Conservation (phyloP, 768 basidiomycete species). For the Collybia sp. region DNA sequence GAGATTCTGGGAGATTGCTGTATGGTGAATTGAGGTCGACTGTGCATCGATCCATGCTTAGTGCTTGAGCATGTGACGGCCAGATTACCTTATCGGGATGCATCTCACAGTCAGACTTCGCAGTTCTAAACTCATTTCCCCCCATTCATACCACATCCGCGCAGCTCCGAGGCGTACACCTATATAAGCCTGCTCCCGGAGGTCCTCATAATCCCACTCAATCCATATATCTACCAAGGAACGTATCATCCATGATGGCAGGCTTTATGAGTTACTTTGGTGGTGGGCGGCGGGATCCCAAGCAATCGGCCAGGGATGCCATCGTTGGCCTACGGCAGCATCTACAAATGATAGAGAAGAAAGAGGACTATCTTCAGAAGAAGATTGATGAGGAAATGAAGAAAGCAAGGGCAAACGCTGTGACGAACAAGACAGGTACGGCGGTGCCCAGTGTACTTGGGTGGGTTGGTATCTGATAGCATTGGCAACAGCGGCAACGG, state of each 20-base stretch:
- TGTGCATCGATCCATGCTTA: too few relatives aligned
- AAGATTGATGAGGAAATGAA: conserved; percentile 93
- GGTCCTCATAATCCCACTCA: too few relatives aligned
- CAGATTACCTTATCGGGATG: too few relatives aligned
- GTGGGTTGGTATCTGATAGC: conserved; percentile 6
- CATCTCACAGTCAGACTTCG: too few relatives aligned
- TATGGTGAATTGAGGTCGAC: too few relatives aligned
- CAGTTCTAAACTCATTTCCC: too few relatives aligned
- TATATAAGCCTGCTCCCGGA: too few relatives aligned
- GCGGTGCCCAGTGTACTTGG: conserved; percentile 11
- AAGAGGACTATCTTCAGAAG: conserved; percentile 94
- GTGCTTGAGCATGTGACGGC: too few relatives aligned
- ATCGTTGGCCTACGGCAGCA: conserved; percentile 93
- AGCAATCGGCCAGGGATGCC: conserved; percentile 84
- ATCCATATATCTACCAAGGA: neutral
- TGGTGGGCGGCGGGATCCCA: conserved; percentile 67
- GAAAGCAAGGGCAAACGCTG: conserved; percentile 91
- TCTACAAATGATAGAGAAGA: conserved; percentile 97
- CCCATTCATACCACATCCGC: too few relatives aligned
- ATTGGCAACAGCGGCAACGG: conserved; percentile 64
- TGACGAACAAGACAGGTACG: conserved; percentile 90
- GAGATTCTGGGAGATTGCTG: too few relatives aligned
- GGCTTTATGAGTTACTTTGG: conserved; percentile 88
- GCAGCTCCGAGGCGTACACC: too few relatives aligned
- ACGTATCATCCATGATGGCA: conserved; percentile 51